Base-by-base conservation (phyloP, 495 filamentous ascomycete species). In the Niebla homalea region DNA sequence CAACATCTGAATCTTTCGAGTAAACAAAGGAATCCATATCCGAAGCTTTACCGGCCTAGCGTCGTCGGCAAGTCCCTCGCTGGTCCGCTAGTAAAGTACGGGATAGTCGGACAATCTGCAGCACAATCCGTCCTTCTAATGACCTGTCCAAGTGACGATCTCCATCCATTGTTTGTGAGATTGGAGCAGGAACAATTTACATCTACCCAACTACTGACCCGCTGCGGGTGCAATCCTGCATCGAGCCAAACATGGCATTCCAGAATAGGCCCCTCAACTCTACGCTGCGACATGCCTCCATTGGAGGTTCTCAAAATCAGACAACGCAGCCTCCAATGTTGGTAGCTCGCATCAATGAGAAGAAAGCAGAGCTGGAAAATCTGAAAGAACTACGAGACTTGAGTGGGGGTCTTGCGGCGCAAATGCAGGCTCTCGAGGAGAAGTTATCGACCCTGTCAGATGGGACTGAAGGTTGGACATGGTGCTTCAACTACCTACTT, bases 311-410 rank as follows among this genome's bases (percentile, higher is more conserved):
- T 18, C 61, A 46, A 47, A 46, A 46, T 45, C 59, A 44, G 46
- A 49, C 46, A 38, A 57, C 50, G 18, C 88, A 89, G 63, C 89
- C 90, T 18, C 82, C 87, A 3, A 78, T 82, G 22, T 72, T 98
- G n/a, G 62, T 85, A 25, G 79, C 87, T 23, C 83, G 93, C 46
- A 89, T 98, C 63, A 83, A 85, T 45, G 87, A 94, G 61, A 98
- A 98, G 70, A 89, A 86, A 63, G 83, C 83, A 38, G 92, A 98
- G 63, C 75, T 98, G 14, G 88, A 94, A 55, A 93, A 84, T 58
- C 71, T 97, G 36, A 83, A 80, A 53, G 82, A 95, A 57, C 68
- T 98, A 35, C 80, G 88, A 52, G 89, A 94, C 59, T 74, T 98
- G 54, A 95, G 88, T 59, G 86, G 80, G 16, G 85, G 81, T 12